Percentiles rank a stretch among this genome's conserved stretches.
These are phyloP conservation scores for Rubroboletus pulcherrimus DNA, from an alignment of 768 basidiomycete genomes.

Conservation along the genomic window DNA sequence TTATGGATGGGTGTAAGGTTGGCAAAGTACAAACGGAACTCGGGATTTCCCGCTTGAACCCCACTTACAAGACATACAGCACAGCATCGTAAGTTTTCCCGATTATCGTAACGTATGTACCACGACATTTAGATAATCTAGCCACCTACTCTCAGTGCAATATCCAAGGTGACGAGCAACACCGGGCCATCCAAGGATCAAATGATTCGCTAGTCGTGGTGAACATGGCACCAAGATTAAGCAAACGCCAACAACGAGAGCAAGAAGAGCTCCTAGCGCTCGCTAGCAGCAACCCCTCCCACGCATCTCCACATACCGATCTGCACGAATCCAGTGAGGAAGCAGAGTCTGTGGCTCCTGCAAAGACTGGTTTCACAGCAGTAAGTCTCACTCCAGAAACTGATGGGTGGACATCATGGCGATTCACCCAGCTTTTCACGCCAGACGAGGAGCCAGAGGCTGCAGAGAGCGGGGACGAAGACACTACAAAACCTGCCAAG, in stretches of 20 bases:
- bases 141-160: not conserved
- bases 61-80: too few relatives aligned
- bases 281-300: slow-evolving; percentile 25
- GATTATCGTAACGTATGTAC: slow-evolving; percentile 34
- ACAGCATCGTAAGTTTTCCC: too few relatives aligned
- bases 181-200: not conserved
- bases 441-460: too few relatives aligned
- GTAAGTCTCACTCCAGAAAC: slow-evolving; percentile 30
- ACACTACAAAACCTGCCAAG: too few relatives aligned
- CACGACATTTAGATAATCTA: not conserved
- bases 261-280: slow-evolving; percentile 73
- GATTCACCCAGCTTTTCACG: too few relatives aligned
- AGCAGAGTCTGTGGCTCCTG: slow-evolving; percentile 30
- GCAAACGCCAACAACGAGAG: slow-evolving; percentile 85
- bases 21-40: not conserved
- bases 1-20: not conserved
- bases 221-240: slow-evolving; percentile 67
- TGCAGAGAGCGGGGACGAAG: too few relatives aligned
- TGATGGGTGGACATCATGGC: slow-evolving; percentile 12
- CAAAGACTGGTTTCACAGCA: slow-evolving; percentile 40
- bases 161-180: not conserved
- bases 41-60: too few relatives aligned
- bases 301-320: slow-evolving; percentile 8
- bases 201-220: slow-evolving; percentile 1
- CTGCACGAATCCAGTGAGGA: slow-evolving; percentile 37